A percentile compares a stretch with the other conserved stretches of the same genome.
phyloP scores from a whole-genome alignment of 768 basidiomycete genomes.

The Agrocybe pediades region DNA sequence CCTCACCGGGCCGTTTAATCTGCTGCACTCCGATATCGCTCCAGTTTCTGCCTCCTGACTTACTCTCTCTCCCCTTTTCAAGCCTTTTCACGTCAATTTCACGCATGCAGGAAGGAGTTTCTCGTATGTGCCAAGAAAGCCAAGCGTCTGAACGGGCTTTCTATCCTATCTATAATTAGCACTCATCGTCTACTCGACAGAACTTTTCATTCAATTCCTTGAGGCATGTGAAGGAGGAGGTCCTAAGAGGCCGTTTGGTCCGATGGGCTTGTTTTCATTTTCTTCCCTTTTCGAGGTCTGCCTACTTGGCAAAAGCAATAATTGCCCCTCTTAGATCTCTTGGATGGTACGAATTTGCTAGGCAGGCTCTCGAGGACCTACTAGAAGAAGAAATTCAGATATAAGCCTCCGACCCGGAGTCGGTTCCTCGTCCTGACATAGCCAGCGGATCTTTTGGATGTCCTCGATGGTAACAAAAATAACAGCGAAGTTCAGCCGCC shows the following conservation, averaged over 20 bases:
- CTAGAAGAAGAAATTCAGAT: not conserved
- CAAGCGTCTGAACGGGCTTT: not conserved
- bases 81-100: not conserved
- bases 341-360: not conserved
- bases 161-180: not conserved
- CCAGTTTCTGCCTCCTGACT: not conserved
- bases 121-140: not conserved
- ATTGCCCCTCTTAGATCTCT: not conserved
- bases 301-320: not conserved
- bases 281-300: not conserved
- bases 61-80: too few species aligned
- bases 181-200: not conserved
- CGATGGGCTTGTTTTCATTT: too few species aligned
- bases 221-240: too few species aligned
- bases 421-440: not conserved
- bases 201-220: too few species aligned
- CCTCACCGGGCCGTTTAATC: too few species aligned
- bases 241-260: too few species aligned
- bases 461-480: not conserved
- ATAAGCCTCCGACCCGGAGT: not conserved
- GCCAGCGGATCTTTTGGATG: not conserved
- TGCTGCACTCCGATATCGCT: not conserved
- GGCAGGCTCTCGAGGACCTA: not conserved
- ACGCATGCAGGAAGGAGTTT: not conserved
- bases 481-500: conserved; percentile 7